Evolutionary conservation across 495 filamentous ascomycete genomes (phyloP), one percentile per base, ranked within the genome.

Genomic region (Aspergillus bertholletiae): DNA sequence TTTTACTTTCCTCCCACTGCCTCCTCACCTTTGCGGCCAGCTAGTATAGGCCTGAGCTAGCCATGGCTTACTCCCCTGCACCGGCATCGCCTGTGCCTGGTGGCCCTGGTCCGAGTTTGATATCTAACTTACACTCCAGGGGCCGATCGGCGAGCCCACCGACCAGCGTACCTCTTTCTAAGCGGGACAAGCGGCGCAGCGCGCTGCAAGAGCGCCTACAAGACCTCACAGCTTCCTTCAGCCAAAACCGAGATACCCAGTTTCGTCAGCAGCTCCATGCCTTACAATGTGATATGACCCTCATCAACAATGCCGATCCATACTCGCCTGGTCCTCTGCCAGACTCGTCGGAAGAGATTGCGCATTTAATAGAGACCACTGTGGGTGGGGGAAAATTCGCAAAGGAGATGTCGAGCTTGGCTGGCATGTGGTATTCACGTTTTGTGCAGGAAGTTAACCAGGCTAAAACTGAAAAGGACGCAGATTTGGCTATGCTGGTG

Each of bases 261-360:
- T 98, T 95, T 71, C 87, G 91, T 49, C 87, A 93, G 60, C 90
- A 97, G 67, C 80, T 97, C 5, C 85, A 91, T 54, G 86, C 87
- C 45, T 80, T 97, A 3, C 93, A 97, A 68, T 85, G 87, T 53
- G 95, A 97, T 65, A 91, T 95, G 66, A 88, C 82, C 48, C 81
- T 96, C 8, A 88, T 97, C 63, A 84, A 88, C 60, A 83, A 85
- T 59, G 87, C 93, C 40, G 84, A 96, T 59, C 88, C 88, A 0
- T 95, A 94, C 58, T 74, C 78, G 13, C 79, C 87, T 46, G 79
- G 81, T 20, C 84, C 89, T 22, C 76, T 97, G 6, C 84, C 90
- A 20, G 86, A 89, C 58, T 80, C 82, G 22, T 80, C 83, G 6
- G 80, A 83, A 24, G 87, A 88, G 21, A 82, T 89, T 54, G 79